These are phyloP conservation scores for Clausena lansium DNA, from an alignment of 345 rosid species.

Conservation along the genomic window DNA sequence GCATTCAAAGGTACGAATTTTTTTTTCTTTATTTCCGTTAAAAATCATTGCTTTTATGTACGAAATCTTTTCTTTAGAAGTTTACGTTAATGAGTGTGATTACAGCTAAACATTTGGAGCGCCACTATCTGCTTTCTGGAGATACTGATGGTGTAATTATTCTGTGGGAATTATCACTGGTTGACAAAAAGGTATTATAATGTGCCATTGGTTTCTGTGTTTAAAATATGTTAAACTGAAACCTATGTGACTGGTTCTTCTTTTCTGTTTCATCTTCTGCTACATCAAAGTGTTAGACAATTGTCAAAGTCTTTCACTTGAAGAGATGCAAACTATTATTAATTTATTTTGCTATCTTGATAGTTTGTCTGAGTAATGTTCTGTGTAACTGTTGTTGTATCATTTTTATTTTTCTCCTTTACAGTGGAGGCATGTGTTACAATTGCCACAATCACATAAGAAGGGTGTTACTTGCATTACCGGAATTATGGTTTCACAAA, in stretches of 20 bases:
- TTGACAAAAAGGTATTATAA: constrained; percentile 46
- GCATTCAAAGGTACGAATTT: constrained; percentile 61
- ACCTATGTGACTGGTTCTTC: background rate
- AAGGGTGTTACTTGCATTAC: constrained; percentile 87
- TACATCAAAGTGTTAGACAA: background rate
- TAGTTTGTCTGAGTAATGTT: background rate
- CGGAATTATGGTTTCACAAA: constrained; percentile 64
- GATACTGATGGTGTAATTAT: constrained; percentile 71
- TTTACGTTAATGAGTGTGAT: background rate
- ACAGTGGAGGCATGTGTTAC: constrained; percentile 75
- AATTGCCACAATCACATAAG: constrained; percentile 71
- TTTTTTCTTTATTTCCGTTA: background rate
- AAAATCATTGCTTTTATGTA: background rate
- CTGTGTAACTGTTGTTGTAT: background rate
- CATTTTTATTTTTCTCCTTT: constrained; percentile 9
- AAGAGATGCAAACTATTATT: background rate
- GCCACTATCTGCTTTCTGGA: constrained; percentile 79
- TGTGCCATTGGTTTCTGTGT: background rate
- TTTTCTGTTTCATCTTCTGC: background rate
- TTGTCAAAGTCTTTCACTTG: background rate
- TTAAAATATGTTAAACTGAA: background rate
- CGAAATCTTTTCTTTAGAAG: background rate
- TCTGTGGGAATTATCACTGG: constrained; percentile 71
- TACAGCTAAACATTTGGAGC: constrained; percentile 57
- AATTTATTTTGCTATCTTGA: background rate